Evolutionary conservation across 148 eudicot genomes (phyloP), one percentile per base, ranked within the genome.

Genomic region (Spergularia marina): DNA sequence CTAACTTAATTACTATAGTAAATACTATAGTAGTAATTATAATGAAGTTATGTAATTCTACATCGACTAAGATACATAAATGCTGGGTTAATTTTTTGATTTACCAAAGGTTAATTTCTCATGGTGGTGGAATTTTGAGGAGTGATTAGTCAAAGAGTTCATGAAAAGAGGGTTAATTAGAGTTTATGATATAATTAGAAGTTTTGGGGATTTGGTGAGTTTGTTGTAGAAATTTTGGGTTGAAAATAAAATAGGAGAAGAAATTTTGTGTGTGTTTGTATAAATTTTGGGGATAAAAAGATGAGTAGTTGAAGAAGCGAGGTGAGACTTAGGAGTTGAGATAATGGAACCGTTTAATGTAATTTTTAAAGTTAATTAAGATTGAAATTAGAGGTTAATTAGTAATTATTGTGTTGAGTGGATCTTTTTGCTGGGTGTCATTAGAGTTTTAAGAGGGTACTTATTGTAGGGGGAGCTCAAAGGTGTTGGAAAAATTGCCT

Each of bases 271-370:
- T 55, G 36, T 13, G 15, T 13, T 1, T 30, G 18, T 34, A 34
- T 41, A 7, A 7, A 14, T 18, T 18, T 70, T 36, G 53, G 4
- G 70, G 70, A 16, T 5, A 52, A n/a, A 70, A 81, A 76, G 80
- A 76, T 60, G 80, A 77, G 83, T 81, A 81, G 83, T 81, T 81
- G 78, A 81, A 76, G 72, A 72, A 72, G 73, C 58, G 53, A 73
- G 77, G 67, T 64, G 57, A 65, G 59, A 72, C 76, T 67, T 76
- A 51, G 71, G 74, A 66, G 74, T 44, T 71, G 57, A 20, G 17
- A 30, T 8, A 58, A 20, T 58, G 18, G 18, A 58, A n/a, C 30
- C 66, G 12, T 0, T 25, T 69, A 21, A 13, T 16, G 36, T 30
- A 25, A 25, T 12, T 13, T 56, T 14, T 62, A 23, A 30, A 23